Evolutionary conservation across 2,329 filamentous ascomycete species (phyloP).

Genomic region (Ascochyta lentis): DNA sequence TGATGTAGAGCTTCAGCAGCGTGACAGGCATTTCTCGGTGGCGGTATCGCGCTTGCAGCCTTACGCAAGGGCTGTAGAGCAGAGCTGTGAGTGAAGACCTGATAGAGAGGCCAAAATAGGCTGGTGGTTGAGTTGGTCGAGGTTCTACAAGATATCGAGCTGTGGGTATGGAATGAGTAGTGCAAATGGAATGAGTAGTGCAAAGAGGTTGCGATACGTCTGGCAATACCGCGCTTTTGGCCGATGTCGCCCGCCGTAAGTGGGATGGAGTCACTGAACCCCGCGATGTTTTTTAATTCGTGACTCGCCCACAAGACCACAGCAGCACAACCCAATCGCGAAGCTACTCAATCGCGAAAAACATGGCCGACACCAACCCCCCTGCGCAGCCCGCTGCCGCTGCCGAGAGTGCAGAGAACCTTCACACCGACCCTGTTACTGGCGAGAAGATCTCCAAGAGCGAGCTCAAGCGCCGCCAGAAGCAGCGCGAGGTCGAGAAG

Average conservation of each 20-base stretch:
- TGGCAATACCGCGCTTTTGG: background rate
- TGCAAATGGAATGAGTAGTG: no score
- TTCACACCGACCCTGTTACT: constrained; percentile 89
- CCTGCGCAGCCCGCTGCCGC: constrained; percentile 31
- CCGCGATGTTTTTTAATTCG: constrained; percentile 18
- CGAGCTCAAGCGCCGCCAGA: constrained; percentile 88
- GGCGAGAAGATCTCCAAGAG: constrained; percentile 74
- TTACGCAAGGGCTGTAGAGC: no score
- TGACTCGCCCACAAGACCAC: constrained; percentile 25
- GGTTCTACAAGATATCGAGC: no score
- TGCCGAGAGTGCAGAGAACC: constrained; percentile 58
- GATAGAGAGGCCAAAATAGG: no score
- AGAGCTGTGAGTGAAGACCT: no score
- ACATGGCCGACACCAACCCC: constrained; percentile 43
- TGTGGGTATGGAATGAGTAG: no score
- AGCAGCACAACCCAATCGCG: constrained; percentile 16
- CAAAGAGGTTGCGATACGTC: no score
- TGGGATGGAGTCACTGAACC: background rate
- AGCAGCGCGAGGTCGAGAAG: constrained; percentile 89
- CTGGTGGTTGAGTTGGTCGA: no score
- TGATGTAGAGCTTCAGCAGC: no score
- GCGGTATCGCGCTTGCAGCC: no score
- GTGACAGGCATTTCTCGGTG: no score
- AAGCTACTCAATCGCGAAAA: constrained; percentile 27
- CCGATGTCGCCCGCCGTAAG: background rate